A percentile compares a stretch with the other conserved stretches of the same genome.
phyloP scores from a whole-genome alignment of 495 filamentous ascomycete species.

The Penicillium atrosanguineum region DNA sequence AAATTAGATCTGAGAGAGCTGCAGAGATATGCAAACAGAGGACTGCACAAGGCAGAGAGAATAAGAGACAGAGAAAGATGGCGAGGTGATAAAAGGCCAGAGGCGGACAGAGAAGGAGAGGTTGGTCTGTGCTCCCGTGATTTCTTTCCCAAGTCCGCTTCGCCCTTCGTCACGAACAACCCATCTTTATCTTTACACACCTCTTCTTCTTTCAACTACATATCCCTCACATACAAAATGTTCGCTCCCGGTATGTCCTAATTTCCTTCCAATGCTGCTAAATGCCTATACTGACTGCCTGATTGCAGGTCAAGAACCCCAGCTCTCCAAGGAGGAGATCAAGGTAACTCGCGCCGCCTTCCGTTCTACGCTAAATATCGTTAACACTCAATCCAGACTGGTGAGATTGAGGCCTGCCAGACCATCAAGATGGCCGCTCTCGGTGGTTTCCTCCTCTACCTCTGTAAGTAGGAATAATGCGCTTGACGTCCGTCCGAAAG shows the following conservation, averaged over 20 bases:
- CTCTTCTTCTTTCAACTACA: neutral
- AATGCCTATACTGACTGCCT: neutral
- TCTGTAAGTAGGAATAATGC: constrained; percentile 62
- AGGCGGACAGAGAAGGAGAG: constrained; percentile 23
- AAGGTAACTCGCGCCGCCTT: constrained; percentile 28
- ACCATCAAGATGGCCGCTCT: constrained; percentile 63
- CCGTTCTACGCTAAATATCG: neutral
- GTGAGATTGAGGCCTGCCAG: constrained; percentile 67
- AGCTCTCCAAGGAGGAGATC: constrained; percentile 48
- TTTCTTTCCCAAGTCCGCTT: constrained; percentile 22
- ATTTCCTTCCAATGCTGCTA: neutral
- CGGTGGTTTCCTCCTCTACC: constrained; percentile 68
- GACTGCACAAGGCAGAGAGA: neutral
- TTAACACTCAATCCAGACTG: constrained; percentile 37
- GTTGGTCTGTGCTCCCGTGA: constrained; percentile 35
- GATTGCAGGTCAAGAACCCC: constrained; percentile 36
- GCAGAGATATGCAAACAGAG: neutral
- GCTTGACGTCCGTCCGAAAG: neutral
- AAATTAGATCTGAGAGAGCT: neutral
- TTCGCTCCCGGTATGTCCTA: constrained; percentile 41
- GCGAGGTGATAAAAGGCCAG: constrained; percentile 10
- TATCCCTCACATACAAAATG: constrained; percentile 31
- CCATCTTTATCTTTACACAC: neutral
- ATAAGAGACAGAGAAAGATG: constrained; percentile 5
- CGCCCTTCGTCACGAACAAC: neutral